phyloP scores from a whole-genome alignment of 2,329 filamentous ascomycete genomes.

The Paracoccidioides brasiliensis region DNA sequence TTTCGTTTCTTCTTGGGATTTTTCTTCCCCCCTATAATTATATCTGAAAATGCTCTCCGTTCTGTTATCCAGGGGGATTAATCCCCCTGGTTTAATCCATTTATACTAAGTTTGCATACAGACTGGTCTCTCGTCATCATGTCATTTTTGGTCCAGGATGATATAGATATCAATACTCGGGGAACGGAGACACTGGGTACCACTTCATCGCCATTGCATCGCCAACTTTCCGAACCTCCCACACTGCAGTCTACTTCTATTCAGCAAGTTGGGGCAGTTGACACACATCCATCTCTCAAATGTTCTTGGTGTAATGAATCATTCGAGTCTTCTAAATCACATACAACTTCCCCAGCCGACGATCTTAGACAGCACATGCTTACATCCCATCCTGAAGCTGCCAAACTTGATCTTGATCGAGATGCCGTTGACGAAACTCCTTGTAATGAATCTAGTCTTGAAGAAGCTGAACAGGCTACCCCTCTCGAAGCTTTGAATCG shows the following conservation, averaged over 20 bases:
- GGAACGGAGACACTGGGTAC: conserved; percentile 9
- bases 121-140: conserved; percentile 13
- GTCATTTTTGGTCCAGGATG: conserved; percentile 22
- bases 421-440: conserved; percentile 8
- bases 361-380: conserved; percentile 23
- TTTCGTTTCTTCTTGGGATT: neutral
- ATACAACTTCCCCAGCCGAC: conserved; percentile 16
- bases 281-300: conserved; percentile 12
- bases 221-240: conserved; percentile 28
- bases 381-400: conserved; percentile 22
- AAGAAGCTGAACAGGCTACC: conserved; percentile 5
- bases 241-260: conserved; percentile 23
- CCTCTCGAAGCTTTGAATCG: neutral
- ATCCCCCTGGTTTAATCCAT: neutral
- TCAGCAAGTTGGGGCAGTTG: conserved; percentile 16
- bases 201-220: conserved; percentile 20
- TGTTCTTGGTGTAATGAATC: conserved; percentile 27
- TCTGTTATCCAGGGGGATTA: neutral
- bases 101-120: neutral
- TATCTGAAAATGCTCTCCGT: neutral
- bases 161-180: conserved; percentile 25
- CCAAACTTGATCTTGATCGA: conserved; percentile 13
- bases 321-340: conserved; percentile 16
- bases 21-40: neutral
- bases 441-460: neutral